phyloP scores from a whole-genome alignment of 192 early-diverging fungal species.

The Pilobolus umbonatus region DNA sequence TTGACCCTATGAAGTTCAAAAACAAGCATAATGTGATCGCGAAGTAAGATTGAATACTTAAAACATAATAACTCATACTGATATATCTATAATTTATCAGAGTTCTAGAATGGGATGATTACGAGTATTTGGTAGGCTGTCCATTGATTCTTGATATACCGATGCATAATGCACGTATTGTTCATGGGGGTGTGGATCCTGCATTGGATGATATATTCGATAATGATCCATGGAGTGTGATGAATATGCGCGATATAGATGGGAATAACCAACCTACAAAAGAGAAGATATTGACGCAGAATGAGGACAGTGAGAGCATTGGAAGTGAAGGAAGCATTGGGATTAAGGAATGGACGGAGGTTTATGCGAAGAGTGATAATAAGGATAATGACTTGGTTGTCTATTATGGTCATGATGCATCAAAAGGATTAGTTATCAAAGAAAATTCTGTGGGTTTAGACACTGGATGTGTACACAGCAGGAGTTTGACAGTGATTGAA shows the following conservation, averaged over 20 bases:
- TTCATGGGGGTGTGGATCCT: slow-evolving; percentile 64
- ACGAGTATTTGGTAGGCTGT: slow-evolving; percentile 47
- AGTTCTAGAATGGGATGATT: slow-evolving; percentile 35
- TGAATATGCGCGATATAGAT: slow-evolving; percentile 56
- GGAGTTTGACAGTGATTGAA: slow-evolving; percentile 52
- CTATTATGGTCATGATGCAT: slow-evolving; percentile 70
- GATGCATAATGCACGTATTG: slow-evolving; percentile 47
- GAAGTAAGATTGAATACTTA: slow-evolving; percentile 21
- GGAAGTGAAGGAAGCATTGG: no score
- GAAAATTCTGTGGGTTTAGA: slow-evolving; percentile 58
- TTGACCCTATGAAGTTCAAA: slow-evolving; percentile 25
- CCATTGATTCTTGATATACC: slow-evolving; percentile 48
- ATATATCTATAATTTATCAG: no score
- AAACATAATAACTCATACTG: no score
- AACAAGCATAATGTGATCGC: slow-evolving; percentile 32
- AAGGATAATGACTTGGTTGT: slow-evolving; percentile 32
- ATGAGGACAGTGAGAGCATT: slow-evolving; percentile 30
- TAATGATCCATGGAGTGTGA: slow-evolving; percentile 54
- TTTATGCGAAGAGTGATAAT: background rate
- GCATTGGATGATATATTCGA: slow-evolving; percentile 31
- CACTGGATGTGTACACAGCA: slow-evolving; percentile 64
- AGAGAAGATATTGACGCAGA: slow-evolving; percentile 31
- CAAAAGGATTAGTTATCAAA: slow-evolving; percentile 50
- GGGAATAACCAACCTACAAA: slow-evolving; percentile 34
- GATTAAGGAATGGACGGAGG: slow-evolving; percentile 5